Percentiles rank a stretch among this genome's conserved stretches.
These are phyloP conservation scores for Cyberlindnera maritima DNA, from an alignment of 805 yeast genomes.

Conservation along the genomic window DNA sequence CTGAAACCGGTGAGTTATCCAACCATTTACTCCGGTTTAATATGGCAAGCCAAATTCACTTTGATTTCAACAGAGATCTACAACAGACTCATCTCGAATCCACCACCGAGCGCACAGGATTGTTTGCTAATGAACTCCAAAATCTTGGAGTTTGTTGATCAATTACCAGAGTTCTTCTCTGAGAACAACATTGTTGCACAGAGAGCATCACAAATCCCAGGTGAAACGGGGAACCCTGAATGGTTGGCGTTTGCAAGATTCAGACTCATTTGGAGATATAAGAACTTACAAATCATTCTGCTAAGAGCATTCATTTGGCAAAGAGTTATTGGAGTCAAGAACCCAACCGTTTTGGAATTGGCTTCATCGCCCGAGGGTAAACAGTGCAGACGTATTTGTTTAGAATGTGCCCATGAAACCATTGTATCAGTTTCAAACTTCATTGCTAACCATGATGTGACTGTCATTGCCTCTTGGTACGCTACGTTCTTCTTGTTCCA, in stretches of 20 bases:
- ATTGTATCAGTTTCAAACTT: slow-evolving; percentile 47
- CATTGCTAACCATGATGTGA: slow-evolving; percentile 32
- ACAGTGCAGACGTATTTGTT: slow-evolving; percentile 48
- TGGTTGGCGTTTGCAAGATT: slow-evolving; percentile 56
- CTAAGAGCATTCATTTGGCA: slow-evolving; percentile 59
- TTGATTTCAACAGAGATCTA: slow-evolving; percentile 47
- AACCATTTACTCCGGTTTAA: slow-evolving; percentile 56
- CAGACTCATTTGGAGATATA: slow-evolving; percentile 57
- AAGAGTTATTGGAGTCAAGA: slow-evolving; percentile 39
- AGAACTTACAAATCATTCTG: slow-evolving; percentile 51
- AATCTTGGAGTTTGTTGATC: slow-evolving; percentile 38
- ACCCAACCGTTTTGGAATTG: slow-evolving; percentile 31
- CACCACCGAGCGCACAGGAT: slow-evolving; percentile 47
- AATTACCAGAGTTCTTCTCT: slow-evolving; percentile 46
- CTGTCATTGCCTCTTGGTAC: slow-evolving; percentile 59
- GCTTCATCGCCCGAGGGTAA: slow-evolving; percentile 42
- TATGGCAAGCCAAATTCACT: slow-evolving; percentile 52
- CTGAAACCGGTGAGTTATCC: slow-evolving; percentile 35
- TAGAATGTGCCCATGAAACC: slow-evolving; percentile 50
- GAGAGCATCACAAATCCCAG: slow-evolving; percentile 23
- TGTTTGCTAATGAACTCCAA: slow-evolving; percentile 46
- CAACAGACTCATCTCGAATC: slow-evolving; percentile 44
- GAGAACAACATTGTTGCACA: slow-evolving; percentile 37
- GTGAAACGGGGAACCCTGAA: slow-evolving; percentile 32
- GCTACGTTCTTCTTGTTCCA: slow-evolving; percentile 62